phyloP scores from a whole-genome alignment of 2,329 filamentous ascomycete species.

The Beauveria sp. region DNA sequence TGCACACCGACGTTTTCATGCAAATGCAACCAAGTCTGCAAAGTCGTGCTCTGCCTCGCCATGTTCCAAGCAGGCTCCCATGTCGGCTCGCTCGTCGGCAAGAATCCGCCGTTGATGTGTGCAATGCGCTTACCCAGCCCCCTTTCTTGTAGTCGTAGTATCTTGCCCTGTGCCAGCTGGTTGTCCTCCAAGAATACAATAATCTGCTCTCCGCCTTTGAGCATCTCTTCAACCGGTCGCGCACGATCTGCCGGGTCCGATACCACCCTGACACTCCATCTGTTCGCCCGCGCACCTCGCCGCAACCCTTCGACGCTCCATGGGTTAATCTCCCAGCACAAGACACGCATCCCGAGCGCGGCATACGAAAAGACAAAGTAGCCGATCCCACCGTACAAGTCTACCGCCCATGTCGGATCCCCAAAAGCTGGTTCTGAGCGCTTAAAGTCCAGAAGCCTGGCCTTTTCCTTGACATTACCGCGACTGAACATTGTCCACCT shows the following conservation, averaged over 20 bases:
- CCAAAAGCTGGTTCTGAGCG: neutral
- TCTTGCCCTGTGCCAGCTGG: conserved; percentile 36
- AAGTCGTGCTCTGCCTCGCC: conserved; percentile 19
- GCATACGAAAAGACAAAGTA: conserved; percentile 88
- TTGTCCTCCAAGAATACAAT: conserved; percentile 67
- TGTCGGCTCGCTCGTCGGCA: conserved; percentile 48
- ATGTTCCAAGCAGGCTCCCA: conserved; percentile 47
- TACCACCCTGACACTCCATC: conserved; percentile 55
- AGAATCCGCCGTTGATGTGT: conserved; percentile 58
- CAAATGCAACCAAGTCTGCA: conserved; percentile 52
- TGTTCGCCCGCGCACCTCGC: conserved; percentile 63
- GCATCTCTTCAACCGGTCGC: conserved; percentile 27
- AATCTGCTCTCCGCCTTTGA: conserved; percentile 44
- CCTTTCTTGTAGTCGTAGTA: conserved; percentile 27
- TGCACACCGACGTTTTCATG: conserved; percentile 56
- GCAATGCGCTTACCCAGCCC: conserved; percentile 31
- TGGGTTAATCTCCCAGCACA: conserved; percentile 87
- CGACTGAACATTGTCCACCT: conserved; percentile 90
- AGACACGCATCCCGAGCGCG: conserved; percentile 60
- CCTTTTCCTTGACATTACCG: conserved; percentile 85
- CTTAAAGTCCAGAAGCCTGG: conserved; percentile 56
- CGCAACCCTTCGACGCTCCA: conserved; percentile 79
- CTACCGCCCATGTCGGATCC: conserved; percentile 50
- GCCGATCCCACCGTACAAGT: conserved; percentile 87
- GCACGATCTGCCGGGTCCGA: conserved; percentile 28